phyloP scores from a whole-genome alignment of 2,329 filamentous ascomycete species.

The Arthrobotrys entomopaga region DNA sequence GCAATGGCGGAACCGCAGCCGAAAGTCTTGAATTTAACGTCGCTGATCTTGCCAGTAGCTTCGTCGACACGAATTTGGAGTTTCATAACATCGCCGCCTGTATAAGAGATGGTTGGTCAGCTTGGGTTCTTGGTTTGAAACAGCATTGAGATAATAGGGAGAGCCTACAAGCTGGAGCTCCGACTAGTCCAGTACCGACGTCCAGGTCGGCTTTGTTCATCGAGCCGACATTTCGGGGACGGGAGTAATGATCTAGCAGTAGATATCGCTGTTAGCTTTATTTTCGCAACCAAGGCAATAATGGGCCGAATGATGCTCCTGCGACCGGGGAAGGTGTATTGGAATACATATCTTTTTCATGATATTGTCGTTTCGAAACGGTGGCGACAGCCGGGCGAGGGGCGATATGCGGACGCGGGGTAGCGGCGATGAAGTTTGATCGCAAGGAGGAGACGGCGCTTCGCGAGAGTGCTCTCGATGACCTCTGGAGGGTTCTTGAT shows the following conservation, averaged over 20 bases:
- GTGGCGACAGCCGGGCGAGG: conserved; percentile 33
- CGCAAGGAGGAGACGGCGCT: conserved; percentile 24
- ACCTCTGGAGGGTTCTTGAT: conserved; percentile 45
- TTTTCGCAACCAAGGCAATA: conserved; percentile 5
- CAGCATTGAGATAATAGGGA: background rate
- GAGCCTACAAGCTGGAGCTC: conserved; percentile 73
- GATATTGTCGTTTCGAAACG: conserved; percentile 56
- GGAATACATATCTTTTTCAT: conserved; percentile 60
- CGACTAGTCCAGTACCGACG: conserved; percentile 90
- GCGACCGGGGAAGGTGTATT: background rate
- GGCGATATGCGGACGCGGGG: conserved; percentile 41
- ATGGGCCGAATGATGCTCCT: conserved; percentile 3
- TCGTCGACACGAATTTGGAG: conserved; percentile 91
- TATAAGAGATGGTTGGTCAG: conserved; percentile 11
- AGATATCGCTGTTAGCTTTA: conserved; percentile 50
- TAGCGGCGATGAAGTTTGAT: conserved; percentile 44
- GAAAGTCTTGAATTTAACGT: conserved; percentile 98
- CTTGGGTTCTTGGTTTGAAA: background rate
- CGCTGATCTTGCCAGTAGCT: conserved; percentile 81
- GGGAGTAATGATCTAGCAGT: conserved; percentile 82
- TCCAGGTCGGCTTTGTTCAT: conserved; percentile 82
- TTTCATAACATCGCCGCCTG: conserved; percentile 86
- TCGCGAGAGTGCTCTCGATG: conserved; percentile 48
- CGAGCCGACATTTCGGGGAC: conserved; percentile 80
- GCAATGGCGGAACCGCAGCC: conserved; percentile 95